A percentile compares a stretch with the other conserved stretches of the same genome.
These are phyloP conservation scores for Boeremia lycopersici DNA, from an alignment of 2,329 filamentous ascomycete species.

Conservation along the genomic window DNA sequence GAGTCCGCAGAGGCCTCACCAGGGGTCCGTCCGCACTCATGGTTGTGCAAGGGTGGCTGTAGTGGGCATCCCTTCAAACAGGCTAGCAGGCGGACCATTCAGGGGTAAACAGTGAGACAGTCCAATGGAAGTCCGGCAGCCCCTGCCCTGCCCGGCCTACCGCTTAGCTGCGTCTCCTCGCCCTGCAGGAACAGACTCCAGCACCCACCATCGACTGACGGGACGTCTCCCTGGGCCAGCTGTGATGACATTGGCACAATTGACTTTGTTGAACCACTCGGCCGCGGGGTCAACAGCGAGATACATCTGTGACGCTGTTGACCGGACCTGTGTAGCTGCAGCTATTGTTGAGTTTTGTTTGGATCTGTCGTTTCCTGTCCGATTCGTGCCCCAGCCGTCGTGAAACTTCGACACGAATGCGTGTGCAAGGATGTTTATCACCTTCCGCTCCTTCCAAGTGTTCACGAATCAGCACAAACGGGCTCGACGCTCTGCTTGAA, in stretches of 20 bases:
- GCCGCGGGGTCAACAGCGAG: not conserved
- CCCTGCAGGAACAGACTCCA: slow-evolving; percentile 26
- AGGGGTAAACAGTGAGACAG: slow-evolving; percentile 28
- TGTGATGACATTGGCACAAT: slow-evolving; percentile 1
- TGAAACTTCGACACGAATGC: slow-evolving; percentile 31
- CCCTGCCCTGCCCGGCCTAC: slow-evolving; percentile 20
- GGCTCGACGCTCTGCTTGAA: slow-evolving; percentile 16
- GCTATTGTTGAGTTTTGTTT: slow-evolving; percentile 1
- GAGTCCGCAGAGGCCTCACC: slow-evolving; percentile 24
- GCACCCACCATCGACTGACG: slow-evolving; percentile 8
- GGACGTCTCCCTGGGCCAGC: slow-evolving; percentile 8
- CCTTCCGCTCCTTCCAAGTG: slow-evolving; percentile 25
- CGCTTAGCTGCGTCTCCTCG: slow-evolving; percentile 22
- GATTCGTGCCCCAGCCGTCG: slow-evolving; percentile 15
- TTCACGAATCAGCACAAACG: slow-evolving; percentile 32
- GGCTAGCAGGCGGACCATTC: slow-evolving; percentile 30
- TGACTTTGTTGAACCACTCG: not conserved
- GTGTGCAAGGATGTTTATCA: slow-evolving; percentile 30
- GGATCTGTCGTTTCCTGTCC: not conserved
- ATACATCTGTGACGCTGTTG: too few relatives aligned
- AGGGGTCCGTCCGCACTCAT: slow-evolving; percentile 28
- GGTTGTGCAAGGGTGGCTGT: slow-evolving; percentile 34
- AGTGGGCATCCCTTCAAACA: slow-evolving; percentile 25
- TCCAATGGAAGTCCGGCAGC: slow-evolving; percentile 22
- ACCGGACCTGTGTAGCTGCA: not conserved